Evolutionary conservation across 306 rosid species (phyloP).

Genomic region (Ormosia semicastrata): DNA sequence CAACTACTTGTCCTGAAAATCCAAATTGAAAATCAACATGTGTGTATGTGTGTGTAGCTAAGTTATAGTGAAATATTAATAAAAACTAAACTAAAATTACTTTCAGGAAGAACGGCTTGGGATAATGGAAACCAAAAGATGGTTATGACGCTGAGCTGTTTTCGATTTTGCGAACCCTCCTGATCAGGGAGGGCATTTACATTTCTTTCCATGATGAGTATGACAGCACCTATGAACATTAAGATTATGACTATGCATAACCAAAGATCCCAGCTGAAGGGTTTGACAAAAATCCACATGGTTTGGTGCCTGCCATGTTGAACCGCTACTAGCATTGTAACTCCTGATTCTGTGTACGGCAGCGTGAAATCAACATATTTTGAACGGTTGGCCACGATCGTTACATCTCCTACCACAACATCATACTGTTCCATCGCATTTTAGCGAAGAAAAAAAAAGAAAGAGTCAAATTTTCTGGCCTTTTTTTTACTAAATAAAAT

Average conservation of each 20-base stretch:
- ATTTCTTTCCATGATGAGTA: conserved; percentile 37
- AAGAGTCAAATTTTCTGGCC: not conserved
- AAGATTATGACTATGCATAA: conserved; percentile 15
- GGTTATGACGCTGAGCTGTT: not conserved
- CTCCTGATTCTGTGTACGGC: conserved; percentile 32
- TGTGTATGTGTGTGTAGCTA: no score
- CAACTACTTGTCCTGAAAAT: conserved; percentile 29
- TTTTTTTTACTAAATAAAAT: not conserved
- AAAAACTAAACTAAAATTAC: not conserved
- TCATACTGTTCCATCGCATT: conserved; percentile 21
- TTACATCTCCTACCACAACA: conserved; percentile 37
- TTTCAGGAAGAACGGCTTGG: conserved; percentile 39
- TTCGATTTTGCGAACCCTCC: not conserved
- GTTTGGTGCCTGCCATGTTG: conserved; percentile 9
- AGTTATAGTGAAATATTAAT: no score
- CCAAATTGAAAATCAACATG: not conserved
- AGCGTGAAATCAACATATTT: conserved; percentile 30
- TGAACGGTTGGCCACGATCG: conserved; percentile 30
- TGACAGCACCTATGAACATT: conserved; percentile 19
- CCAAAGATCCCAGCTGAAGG: conserved; percentile 45
- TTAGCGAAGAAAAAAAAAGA: not conserved
- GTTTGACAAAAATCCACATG: conserved; percentile 39
- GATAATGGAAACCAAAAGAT: conserved; percentile 37
- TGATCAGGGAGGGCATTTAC: not conserved
- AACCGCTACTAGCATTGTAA: conserved; percentile 21